phyloP scores from a whole-genome alignment of 179 eudicot genomes.

The Actinidia chinensis region DNA sequence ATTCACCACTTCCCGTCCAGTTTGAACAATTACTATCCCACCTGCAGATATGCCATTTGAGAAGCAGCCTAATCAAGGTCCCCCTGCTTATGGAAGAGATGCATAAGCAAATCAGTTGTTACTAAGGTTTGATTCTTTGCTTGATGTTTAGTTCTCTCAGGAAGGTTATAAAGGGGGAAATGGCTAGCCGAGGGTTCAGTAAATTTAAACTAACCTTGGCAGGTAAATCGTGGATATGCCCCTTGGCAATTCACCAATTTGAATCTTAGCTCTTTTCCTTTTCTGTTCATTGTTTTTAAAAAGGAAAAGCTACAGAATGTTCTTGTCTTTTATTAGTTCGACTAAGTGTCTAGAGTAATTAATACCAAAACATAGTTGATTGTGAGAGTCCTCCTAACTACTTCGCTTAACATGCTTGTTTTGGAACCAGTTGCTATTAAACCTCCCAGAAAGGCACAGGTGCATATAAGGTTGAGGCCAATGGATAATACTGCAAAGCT shows the following conservation, averaged over 20 bases:
- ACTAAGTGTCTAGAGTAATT: too few relatives aligned
- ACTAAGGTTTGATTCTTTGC: slow-evolving; percentile 33
- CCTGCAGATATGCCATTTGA: slow-evolving; percentile 58
- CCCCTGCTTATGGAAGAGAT: slow-evolving; percentile 70
- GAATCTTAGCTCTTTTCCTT: not conserved
- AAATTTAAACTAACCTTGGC: not conserved
- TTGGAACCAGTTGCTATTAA: too few relatives aligned
- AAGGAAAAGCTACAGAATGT: not conserved
- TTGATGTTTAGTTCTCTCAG: not conserved
- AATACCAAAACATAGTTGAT: too few relatives aligned
- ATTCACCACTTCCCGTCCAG: slow-evolving; percentile 66
- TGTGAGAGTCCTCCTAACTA: too few relatives aligned
- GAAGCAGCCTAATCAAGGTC: slow-evolving; percentile 62
- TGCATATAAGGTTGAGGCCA: too few relatives aligned
- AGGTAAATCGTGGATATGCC: too few relatives aligned
- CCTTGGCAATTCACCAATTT: too few relatives aligned
- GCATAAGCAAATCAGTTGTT: slow-evolving; percentile 37
- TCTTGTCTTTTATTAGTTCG: too few relatives aligned
- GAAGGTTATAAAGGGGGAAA: not conserved
- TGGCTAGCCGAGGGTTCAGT: not conserved
- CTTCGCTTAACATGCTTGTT: too few relatives aligned
- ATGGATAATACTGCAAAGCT: too few relatives aligned
- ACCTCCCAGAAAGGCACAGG: too few relatives aligned
- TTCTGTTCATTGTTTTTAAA: not conserved
- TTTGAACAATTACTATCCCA: slow-evolving; percentile 58